phyloP scores from a whole-genome alignment of 2,329 filamentous ascomycete species.

The Aotearoamyces nothofagi region DNA sequence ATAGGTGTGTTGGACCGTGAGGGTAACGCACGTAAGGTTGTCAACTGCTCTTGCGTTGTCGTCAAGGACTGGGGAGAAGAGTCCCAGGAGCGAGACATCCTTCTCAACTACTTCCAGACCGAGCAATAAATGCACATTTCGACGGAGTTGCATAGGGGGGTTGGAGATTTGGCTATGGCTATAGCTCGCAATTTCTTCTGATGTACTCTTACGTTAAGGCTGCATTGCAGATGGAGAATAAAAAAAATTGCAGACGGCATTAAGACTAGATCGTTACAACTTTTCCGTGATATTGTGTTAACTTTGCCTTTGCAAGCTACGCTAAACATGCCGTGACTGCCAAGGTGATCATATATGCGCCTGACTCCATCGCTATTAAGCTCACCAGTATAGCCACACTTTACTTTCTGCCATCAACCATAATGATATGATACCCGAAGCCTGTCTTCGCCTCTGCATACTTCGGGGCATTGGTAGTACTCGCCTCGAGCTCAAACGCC shows the following conservation, averaged over 20 bases:
- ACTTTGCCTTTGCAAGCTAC: too few species aligned
- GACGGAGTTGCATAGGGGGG: constrained; percentile 16
- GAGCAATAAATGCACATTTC: constrained; percentile 38
- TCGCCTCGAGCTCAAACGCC: constrained; percentile 53
- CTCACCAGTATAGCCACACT: not conserved
- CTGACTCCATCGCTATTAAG: constrained; percentile 1
- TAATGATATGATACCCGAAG: constrained; percentile 69
- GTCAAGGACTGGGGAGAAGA: constrained; percentile 99
- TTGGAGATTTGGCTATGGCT: constrained; percentile 15
- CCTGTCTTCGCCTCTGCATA: constrained; percentile 57
- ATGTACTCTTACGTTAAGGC: constrained; percentile 17
- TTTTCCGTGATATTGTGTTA: too few species aligned
- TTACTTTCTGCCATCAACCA: constrained; percentile 36
- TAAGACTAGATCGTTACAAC: too few species aligned
- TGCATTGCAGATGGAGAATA: constrained; percentile 16
- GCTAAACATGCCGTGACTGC: too few species aligned
- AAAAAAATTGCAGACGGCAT: constrained; percentile 8
- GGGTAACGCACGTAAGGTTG: constrained; percentile 98
- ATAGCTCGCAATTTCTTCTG: constrained; percentile 11
- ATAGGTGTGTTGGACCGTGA: constrained; percentile 95
- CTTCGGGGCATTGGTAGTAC: constrained; percentile 47
- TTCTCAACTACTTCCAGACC: constrained; percentile 99
- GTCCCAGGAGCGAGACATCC: constrained; percentile 94
- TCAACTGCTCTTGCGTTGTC: constrained; percentile 99
- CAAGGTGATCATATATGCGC: constrained; percentile 2